Percentiles rank a stretch among this genome's conserved stretches.
Evolutionary conservation across 768 basidiomycete species (phyloP).

Genomic region (Tylopilus sp.): DNA sequence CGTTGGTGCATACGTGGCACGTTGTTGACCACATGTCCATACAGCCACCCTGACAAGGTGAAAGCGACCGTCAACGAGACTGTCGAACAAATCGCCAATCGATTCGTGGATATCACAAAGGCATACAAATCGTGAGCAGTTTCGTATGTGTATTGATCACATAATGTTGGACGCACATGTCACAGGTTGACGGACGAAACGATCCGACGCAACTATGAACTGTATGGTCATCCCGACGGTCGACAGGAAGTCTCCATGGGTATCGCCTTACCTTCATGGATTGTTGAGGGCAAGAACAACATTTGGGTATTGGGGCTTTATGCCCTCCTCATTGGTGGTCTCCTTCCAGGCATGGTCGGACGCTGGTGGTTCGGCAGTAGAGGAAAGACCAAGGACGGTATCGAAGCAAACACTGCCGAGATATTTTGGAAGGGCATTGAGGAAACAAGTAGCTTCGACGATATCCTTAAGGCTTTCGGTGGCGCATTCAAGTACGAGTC

Average conservation of each 20-base stretch:
- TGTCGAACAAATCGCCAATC: conserved; percentile 76
- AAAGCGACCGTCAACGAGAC: conserved; percentile 79
- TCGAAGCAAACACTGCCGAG: conserved; percentile 77
- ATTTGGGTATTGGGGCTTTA: conserved; percentile 88
- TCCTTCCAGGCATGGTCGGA: conserved; percentile 84
- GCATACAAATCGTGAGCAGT: conserved; percentile 86
- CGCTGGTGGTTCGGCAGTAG: conserved; percentile 97
- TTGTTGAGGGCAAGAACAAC: conserved; percentile 88
- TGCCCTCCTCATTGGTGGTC: conserved; percentile 81
- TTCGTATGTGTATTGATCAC: neutral
- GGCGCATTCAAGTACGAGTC: conserved; percentile 62
- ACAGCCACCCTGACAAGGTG: conserved; percentile 96
- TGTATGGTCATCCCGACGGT: conserved; percentile 94
- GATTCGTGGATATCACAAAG: conserved; percentile 92
- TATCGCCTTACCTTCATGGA: conserved; percentile 92
- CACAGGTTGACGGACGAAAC: conserved; percentile 84
- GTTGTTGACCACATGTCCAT: neutral
- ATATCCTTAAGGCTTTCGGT: conserved; percentile 69
- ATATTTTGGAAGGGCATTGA: conserved; percentile 83
- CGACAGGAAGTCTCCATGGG: conserved; percentile 93
- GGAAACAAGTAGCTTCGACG: conserved; percentile 72
- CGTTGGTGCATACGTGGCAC: neutral
- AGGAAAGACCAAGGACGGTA: conserved; percentile 87
- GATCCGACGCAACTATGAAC: conserved; percentile 84
- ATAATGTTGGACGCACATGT: neutral